phyloP scores from a whole-genome alignment of 495 filamentous ascomycete species.

The Cudoniella acicularis region DNA sequence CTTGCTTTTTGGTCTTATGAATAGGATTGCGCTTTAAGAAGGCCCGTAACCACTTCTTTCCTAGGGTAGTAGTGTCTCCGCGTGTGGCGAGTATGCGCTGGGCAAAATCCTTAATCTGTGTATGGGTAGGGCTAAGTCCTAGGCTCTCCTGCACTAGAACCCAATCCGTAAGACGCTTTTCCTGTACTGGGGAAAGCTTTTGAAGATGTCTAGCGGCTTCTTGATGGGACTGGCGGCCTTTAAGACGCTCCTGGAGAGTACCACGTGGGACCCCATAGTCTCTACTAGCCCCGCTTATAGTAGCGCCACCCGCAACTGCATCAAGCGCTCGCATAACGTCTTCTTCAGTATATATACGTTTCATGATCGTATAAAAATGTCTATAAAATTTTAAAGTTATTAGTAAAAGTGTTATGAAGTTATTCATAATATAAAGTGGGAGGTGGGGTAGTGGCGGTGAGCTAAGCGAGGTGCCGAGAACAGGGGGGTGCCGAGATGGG shows the following conservation, averaged over 20 bases:
- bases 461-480: too few relatives aligned
- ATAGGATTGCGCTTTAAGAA: conserved; percentile 1
- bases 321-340: conserved; percentile 1
- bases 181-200: not conserved
- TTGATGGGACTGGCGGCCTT: not conserved
- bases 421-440: too few relatives aligned
- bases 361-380: too few relatives aligned
- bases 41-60: not conserved
- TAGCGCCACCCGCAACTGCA: not conserved
- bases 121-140: not conserved
- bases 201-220: not conserved
- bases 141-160: conserved; percentile 3
- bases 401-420: too few relatives aligned
- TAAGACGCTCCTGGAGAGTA: not conserved
- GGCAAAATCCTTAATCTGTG: not conserved
- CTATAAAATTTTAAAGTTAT: too few relatives aligned
- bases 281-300: not conserved
- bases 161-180: not conserved
- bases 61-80: not conserved
- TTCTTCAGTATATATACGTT: conserved; percentile 3
- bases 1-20: conserved; percentile 9
- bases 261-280: not conserved
- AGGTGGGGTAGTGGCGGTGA: too few relatives aligned
- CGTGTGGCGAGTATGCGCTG: not conserved
- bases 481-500: too few relatives aligned